Evolutionary conservation across 2,329 filamentous ascomycete species (phyloP), one percentile per base, ranked within the genome.

Genomic region (Ophiostoma sp.): DNA sequence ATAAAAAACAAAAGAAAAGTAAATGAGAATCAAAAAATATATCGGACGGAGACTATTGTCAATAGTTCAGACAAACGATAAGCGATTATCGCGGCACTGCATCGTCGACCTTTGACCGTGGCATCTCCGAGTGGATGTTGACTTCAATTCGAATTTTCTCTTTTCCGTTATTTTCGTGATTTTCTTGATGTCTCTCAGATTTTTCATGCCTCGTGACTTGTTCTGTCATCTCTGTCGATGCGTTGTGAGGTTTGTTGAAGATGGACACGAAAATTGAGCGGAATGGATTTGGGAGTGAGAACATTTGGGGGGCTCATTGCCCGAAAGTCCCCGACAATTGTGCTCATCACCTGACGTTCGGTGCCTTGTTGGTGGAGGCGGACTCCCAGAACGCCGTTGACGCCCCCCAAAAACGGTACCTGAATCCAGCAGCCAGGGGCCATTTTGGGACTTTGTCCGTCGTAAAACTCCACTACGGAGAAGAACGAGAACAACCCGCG

Each of bases 321-420:
- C 68, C 68, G 68, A 70, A 70, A 59, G 31, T 28, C 50, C 28
- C 68, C 68, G 68, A 70, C 33, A 15, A 45, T 70, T 70, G 31
- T 57, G n/a, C 66, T 55, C 68, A 57, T 57, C 68, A 70, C 50
- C 68, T 70, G 68, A 70, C 68, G 19, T 22, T 1, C 48, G 25
- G 66, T 22, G 66, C 64, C 63, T 68, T 39, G 7, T 31, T 31
- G 28, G 57, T 31, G 50, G 42, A 48, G 15, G 42, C 42, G 39
- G 39, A 36, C 52, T 1, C 22, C 50, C 22, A 55, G 11, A 25
- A 7, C 22, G 52, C 52, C 22, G 5, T 2, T 11, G 11, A 15
- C 42, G 15, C 42, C 42, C 42, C 25, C 55, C 22, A 31, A 19
- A 33, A 31, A 33, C 25, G 55, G 28, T 59, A 31, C 55, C 55